Evolutionary conservation across 257 asterid genomes (phyloP).

Genomic region (Solanum medicagineum): DNA sequence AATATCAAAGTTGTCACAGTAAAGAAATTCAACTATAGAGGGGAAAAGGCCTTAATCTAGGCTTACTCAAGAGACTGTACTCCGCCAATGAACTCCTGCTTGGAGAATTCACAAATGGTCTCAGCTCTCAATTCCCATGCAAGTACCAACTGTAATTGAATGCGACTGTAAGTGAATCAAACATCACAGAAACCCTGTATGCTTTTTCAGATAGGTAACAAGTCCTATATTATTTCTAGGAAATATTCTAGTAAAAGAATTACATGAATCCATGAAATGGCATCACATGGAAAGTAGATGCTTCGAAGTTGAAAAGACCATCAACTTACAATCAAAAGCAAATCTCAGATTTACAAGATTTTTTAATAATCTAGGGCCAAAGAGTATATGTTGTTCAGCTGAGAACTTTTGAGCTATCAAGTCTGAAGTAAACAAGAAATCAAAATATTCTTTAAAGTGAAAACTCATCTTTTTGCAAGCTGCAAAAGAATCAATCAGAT

Average conservation of each 20-base stretch:
- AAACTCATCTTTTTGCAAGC: background rate
- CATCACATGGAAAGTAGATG: background rate
- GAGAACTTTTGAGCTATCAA: background rate
- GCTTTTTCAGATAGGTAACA: background rate
- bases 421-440: background rate
- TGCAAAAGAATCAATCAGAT: background rate
- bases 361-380: background rate
- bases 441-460: background rate
- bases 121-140: conserved; percentile 88
- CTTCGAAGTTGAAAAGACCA: background rate
- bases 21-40: background rate
- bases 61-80: conserved; percentile 85
- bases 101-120: conserved; percentile 90
- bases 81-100: conserved; percentile 83
- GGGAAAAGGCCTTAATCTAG: background rate
- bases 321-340: background rate
- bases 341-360: background rate
- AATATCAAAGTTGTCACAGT: background rate
- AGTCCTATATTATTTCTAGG: background rate
- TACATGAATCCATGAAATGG: background rate
- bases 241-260: background rate
- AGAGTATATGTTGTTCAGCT: background rate
- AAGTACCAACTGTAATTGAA: conserved; percentile 31
- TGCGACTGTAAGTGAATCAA: background rate
- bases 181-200: background rate